phyloP scores from a whole-genome alignment of 345 rosid genomes.

The Arabidopsis suecica region DNA sequence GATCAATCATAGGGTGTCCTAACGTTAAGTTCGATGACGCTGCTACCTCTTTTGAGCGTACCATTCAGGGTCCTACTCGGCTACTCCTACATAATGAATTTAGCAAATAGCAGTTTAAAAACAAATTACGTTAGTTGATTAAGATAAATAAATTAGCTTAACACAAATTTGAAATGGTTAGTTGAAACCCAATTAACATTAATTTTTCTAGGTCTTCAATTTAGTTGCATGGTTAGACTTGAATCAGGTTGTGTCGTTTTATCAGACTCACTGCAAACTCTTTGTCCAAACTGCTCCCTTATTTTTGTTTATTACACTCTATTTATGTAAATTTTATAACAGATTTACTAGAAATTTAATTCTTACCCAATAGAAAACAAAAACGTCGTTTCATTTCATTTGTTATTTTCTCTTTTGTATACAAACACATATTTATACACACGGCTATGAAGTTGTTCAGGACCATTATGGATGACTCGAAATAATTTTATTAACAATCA shows the following conservation, averaged over 20 bases:
- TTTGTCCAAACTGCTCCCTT: conserved; percentile 26
- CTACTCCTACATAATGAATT: neutral
- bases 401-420: conserved; percentile 35
- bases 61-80: neutral
- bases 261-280: conserved; percentile 26
- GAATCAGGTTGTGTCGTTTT: conserved; percentile 35
- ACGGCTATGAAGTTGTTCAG: conserved; percentile 28
- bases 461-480: conserved; percentile 13
- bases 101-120: neutral
- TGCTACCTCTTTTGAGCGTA: too few species aligned
- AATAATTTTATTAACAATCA: conserved; percentile 2
- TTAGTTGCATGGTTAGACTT: conserved; percentile 29
- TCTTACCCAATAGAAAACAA: conserved; percentile 26
- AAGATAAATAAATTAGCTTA: neutral
- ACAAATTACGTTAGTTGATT: neutral
- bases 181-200: neutral
- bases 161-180: neutral
- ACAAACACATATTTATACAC: conserved; percentile 31
- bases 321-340: neutral
- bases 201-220: neutral
- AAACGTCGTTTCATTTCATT: conserved; percentile 32
- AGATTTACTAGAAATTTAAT: neutral
- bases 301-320: conserved; percentile 13
- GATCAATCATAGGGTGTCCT: conserved; percentile 1
- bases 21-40: neutral